Evolutionary conservation across 192 early-diverging fungal genomes (phyloP).

Genomic region (Thoreauomyces humboldtii): DNA sequence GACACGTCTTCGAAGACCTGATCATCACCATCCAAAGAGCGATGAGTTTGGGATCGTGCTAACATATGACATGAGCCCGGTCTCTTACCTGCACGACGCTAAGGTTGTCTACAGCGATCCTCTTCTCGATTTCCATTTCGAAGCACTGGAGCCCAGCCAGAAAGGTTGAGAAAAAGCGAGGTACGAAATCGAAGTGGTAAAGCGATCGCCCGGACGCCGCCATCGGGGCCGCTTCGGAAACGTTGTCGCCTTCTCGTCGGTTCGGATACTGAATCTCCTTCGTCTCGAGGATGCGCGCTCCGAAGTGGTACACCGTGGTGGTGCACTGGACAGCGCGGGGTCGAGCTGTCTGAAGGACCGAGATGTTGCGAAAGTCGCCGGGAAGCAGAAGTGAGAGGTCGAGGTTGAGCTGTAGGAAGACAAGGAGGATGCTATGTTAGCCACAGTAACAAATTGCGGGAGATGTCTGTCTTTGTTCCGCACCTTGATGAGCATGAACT

Average conservation of each 20-base stretch:
- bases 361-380: constrained; percentile 25
- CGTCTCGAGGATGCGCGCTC: constrained; percentile 27
- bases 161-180: constrained; percentile 23
- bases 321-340: constrained; percentile 24
- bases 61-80: no score
- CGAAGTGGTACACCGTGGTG: constrained; percentile 28
- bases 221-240: neutral
- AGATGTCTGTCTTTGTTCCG: no score
- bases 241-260: neutral
- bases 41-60: no score
- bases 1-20: constrained; percentile 18
- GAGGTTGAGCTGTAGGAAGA: constrained; percentile 15
- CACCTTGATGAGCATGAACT: constrained; percentile 18
- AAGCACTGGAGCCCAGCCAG: constrained; percentile 23
- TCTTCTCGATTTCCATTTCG: constrained; percentile 10
- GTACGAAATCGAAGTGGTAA: constrained; percentile 30
- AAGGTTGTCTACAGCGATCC: constrained; percentile 24
- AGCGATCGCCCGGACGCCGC: neutral
- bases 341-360: constrained; percentile 13
- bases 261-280: constrained; percentile 18
- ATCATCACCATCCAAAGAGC: neutral
- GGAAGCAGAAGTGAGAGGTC: constrained; percentile 5
- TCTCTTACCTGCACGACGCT: constrained; percentile 27
- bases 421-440: no score
- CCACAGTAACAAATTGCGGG: no score